phyloP scores from a whole-genome alignment of 1,139 yeast genomes.

The Waltiozyma solani region DNA sequence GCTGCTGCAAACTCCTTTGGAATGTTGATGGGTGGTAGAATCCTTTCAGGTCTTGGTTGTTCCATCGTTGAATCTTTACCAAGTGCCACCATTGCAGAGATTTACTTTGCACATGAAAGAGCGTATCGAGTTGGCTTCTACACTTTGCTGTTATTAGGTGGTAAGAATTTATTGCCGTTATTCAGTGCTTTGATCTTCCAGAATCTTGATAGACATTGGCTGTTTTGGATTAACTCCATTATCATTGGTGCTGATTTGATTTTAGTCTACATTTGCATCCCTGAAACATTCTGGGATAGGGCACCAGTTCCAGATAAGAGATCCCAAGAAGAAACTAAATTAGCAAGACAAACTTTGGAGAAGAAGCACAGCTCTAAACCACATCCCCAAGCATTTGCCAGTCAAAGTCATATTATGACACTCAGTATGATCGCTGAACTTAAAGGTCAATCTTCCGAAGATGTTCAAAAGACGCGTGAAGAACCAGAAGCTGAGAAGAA shows the following conservation, averaged over 20 bases:
- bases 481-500: background rate
- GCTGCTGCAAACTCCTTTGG: conserved; percentile 40
- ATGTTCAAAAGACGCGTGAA: background rate
- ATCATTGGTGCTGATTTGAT: conserved; percentile 38
- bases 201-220: conserved; percentile 45
- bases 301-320: conserved; percentile 40
- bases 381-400: conserved; percentile 1
- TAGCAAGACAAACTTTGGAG: conserved; percentile 32
- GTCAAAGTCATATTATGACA: conserved; percentile 1
- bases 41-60: conserved; percentile 48
- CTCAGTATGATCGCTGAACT: background rate
- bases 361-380: conserved; percentile 1
- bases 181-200: conserved; percentile 45
- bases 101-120: conserved; percentile 54
- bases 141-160: conserved; percentile 51
- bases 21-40: conserved; percentile 46
- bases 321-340: conserved; percentile 38
- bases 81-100: conserved; percentile 51
- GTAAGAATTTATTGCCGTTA: conserved; percentile 50
- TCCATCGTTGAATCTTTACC: conserved; percentile 57
- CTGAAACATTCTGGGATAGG: conserved; percentile 60
- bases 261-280: conserved; percentile 44
- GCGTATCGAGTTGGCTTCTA: conserved; percentile 56
- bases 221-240: conserved; percentile 49
- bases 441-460: background rate